These are phyloP conservation scores for Xylariaceae sp. DNA, from an alignment of 2,329 filamentous ascomycete genomes.

Conservation along the genomic window DNA sequence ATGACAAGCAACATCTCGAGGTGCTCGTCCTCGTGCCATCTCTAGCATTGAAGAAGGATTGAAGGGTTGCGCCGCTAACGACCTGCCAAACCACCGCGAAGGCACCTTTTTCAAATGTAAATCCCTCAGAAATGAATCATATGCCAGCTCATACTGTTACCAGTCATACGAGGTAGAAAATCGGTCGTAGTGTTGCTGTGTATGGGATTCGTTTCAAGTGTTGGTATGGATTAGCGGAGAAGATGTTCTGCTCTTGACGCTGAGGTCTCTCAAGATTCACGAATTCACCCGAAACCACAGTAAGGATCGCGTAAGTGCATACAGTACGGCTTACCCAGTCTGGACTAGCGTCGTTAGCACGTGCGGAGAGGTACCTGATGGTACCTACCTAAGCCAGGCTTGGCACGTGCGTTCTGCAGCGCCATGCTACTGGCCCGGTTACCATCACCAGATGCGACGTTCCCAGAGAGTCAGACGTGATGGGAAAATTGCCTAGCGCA, in stretches of 20 bases:
- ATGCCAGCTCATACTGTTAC: background rate
- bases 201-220: no score
- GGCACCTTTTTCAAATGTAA: background rate
- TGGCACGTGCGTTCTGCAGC: background rate
- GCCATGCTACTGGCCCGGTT: background rate
- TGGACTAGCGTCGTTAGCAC: background rate
- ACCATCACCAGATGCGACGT: background rate
- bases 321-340: no score
- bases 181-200: no score
- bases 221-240: no score
- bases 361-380: background rate
- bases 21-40: no score
- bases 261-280: no score
- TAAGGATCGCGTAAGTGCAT: no score
- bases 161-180: background rate
- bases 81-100: background rate
- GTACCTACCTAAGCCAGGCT: background rate
- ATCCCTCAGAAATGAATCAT: background rate
- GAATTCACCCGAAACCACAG: no score
- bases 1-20: no score
- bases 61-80: background rate
- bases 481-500: background rate
- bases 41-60: no score
- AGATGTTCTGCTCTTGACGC: no score
- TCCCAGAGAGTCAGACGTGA: background rate